These are phyloP conservation scores for Nannochloropsis oceanica DNA, from an alignment of 108 stramenopile species.

Conservation along the genomic window DNA sequence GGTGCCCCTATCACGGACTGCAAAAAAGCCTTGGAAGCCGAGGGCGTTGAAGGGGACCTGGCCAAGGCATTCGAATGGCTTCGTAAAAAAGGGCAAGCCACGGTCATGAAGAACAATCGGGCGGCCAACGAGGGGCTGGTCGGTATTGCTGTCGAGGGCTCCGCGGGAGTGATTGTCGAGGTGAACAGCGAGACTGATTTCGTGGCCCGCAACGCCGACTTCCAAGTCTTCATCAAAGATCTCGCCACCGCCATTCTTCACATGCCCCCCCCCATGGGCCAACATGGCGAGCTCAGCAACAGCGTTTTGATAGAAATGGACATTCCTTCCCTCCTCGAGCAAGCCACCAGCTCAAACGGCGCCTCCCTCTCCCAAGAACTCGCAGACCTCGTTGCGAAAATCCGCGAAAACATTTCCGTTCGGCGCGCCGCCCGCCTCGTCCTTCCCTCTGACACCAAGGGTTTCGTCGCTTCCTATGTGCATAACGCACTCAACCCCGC, in stretches of 20 bases:
- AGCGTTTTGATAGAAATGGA: not conserved
- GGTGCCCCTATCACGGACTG: conserved; percentile 47
- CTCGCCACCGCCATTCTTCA: conserved; percentile 24
- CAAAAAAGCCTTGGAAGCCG: conserved; percentile 42
- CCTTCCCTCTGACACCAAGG: not conserved
- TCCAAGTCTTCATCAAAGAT: conserved; percentile 34
- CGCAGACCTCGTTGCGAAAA: conserved; percentile 1
- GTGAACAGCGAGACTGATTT: conserved; percentile 48
- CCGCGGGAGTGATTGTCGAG: conserved; percentile 23
- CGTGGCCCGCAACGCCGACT: conserved; percentile 42
- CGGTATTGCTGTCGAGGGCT: conserved; percentile 8
- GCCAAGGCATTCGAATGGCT: conserved; percentile 44
- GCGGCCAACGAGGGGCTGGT: conserved; percentile 30
- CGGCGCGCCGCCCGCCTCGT: not conserved
- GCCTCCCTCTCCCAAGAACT: conserved; percentile 2
- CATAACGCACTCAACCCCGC: conserved; percentile 14
- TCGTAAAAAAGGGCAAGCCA: conserved; percentile 38
- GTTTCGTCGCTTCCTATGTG: conserved; percentile 13
- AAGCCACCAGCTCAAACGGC: not conserved
- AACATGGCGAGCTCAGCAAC: not conserved
- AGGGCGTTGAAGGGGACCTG: conserved; percentile 39
- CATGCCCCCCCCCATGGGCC: not conserved
- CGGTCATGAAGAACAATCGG: conserved; percentile 21
- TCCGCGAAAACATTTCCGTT: conserved; percentile 18
- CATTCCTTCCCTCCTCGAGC: not conserved